Evolutionary conservation across 2,329 filamentous ascomycete genomes (phyloP), one percentile per base, ranked within the genome.

Genomic region (Gnomoniopsis smithogilvyi): DNA sequence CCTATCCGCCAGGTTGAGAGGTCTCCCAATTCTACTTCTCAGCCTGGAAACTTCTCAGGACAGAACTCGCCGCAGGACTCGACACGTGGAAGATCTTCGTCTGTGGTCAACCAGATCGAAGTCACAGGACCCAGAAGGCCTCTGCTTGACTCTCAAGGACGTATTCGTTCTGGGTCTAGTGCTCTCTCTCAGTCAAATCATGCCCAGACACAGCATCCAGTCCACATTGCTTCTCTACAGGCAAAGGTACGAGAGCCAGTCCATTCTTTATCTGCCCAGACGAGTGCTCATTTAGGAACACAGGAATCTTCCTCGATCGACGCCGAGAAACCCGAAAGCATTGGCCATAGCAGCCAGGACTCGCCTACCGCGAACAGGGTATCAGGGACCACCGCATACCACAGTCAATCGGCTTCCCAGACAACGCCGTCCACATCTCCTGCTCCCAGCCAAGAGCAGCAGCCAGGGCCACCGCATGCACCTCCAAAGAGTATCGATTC

Each of bases 71-170:
- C 60, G 2, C 49, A 58, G 7, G 60, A 62, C 22, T 54, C 54
- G 1, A 52, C 45, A 17, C 50, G 50, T 6, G 53, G 55, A 38
- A 34, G 57, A 19, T 60, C 57, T 11, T 30, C 57, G 15, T 62
- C 60, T 19, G 60, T 60, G n/a, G 60, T 62, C 36, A 62, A 62
- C 45, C 60, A 62, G 47, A 60, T 62, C 36, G 60, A 62, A 2
- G 60, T 62, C 19, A 49, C 55, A 26, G 59, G 59, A 10, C 36
- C 49, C 43, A 55, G 60, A 7, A 51, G 59, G 43, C 57, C 54
- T 21, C 33, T 38, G 10, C n/a, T 57, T 8, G 60, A 62, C 19
- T 19, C 51, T 19, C 60, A 62, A n/a, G 51, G 50, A 14, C 57
- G 60, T 14, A 52, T 50, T 26, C 60, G 60, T 12, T 55, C 60